phyloP scores from a whole-genome alignment of 352 stramenopile genomes.

The Pythium chondricola region DNA sequence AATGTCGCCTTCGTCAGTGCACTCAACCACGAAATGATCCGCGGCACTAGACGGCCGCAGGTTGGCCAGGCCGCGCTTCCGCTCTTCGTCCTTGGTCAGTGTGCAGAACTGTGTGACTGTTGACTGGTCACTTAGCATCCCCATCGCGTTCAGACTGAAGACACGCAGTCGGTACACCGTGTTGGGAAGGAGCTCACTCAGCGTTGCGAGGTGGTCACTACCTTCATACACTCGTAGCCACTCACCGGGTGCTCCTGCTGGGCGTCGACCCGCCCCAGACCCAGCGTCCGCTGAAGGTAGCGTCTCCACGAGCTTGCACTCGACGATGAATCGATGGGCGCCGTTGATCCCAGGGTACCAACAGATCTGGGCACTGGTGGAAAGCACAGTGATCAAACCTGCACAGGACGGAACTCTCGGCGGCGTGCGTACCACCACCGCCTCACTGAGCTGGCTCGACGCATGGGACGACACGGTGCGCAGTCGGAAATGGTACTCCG shows the following conservation, averaged over 20 bases:
- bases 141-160: constrained; percentile 68
- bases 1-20: constrained; percentile 65
- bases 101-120: constrained; percentile 79
- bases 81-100: constrained; percentile 53
- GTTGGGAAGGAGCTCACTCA: constrained; percentile 64
- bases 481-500: constrained; percentile 78
- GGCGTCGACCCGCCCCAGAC: not conserved
- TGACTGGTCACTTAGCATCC: constrained; percentile 57
- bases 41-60: constrained; percentile 37
- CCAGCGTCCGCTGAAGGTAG: constrained; percentile 17
- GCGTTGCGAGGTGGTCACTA: constrained; percentile 48
- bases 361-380: constrained; percentile 51
- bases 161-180: constrained; percentile 84
- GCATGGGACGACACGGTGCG: constrained; percentile 69
- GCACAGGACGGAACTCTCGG: constrained; percentile 48
- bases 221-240: constrained; percentile 83
- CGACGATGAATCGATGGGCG: constrained; percentile 63
- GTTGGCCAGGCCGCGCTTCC: constrained; percentile 12
- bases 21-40: constrained; percentile 73
- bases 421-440: constrained; percentile 63
- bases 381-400: constrained; percentile 46
- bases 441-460: constrained; percentile 68
- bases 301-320: constrained; percentile 69
- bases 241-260: constrained; percentile 14
- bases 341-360: constrained; percentile 79